Conservation (phyloP, 139 green algal species). For the Monoraphidium neglectum region DNA sequence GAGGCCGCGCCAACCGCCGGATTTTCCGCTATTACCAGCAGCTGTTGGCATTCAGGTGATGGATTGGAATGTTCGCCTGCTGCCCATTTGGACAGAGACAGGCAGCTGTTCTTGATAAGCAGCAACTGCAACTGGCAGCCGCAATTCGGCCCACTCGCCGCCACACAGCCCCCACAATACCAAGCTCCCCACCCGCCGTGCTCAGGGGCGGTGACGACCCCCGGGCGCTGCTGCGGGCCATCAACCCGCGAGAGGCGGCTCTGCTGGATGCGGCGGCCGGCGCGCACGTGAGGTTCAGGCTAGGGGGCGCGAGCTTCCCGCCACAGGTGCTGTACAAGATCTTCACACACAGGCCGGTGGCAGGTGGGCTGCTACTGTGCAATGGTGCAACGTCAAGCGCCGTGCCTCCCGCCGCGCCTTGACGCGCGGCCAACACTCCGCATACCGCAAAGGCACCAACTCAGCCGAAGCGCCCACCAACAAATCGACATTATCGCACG, state of each 20-base stretch:
- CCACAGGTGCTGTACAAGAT: conserved; percentile 87
- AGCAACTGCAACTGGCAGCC: background rate
- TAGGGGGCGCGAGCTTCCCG: conserved; percentile 72
- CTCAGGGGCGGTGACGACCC: conserved; percentile 60
- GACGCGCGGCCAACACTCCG: too few relatives aligned
- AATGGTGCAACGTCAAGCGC: too few relatives aligned
- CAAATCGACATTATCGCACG: too few relatives aligned
- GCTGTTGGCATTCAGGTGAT: conserved; percentile 63
- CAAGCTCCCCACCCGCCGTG: background rate
- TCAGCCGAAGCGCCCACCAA: too few relatives aligned
- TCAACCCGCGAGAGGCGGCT: conserved; percentile 70
- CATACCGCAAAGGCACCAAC: too few relatives aligned
- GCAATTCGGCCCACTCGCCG: background rate
- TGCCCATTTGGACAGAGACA: background rate
- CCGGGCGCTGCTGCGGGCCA: conserved; percentile 53
- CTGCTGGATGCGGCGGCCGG: conserved; percentile 72
- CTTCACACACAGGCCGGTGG: conserved; percentile 72
- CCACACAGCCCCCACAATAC: background rate
- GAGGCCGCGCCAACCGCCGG: conserved; percentile 38
- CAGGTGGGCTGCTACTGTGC: background rate
- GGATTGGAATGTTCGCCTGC: background rate
- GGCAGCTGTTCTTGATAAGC: background rate
- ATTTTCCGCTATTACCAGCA: conserved; percentile 65
- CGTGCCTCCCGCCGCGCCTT: too few relatives aligned
- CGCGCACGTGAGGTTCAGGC: conserved; percentile 75